phyloP scores from a whole-genome alignment of 768 basidiomycete species.

The Calocybe gangraenosa region DNA sequence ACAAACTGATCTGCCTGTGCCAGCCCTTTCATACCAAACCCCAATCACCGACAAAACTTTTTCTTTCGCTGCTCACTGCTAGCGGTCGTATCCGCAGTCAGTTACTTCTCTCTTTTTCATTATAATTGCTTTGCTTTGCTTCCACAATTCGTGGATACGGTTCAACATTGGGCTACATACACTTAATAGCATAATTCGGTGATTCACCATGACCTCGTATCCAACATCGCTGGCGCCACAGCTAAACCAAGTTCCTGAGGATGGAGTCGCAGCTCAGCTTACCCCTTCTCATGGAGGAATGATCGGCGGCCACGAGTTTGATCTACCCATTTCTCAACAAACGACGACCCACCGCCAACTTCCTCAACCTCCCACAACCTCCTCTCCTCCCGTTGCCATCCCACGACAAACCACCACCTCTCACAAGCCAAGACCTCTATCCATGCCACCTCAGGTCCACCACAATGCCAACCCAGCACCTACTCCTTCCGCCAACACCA shows the following conservation, averaged over 20 bases:
- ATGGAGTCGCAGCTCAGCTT: slow-evolving; percentile 24
- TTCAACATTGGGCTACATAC: too few species aligned
- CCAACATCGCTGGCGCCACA: slow-evolving; percentile 44
- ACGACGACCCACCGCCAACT: slow-evolving; percentile 19
- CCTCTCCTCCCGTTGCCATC: slow-evolving; percentile 4
- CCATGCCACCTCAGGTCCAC: slow-evolving; percentile 20
- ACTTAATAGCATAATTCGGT: background rate
- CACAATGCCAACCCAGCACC: background rate
- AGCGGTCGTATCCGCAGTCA: too few species aligned
- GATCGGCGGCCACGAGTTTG: slow-evolving; percentile 60
- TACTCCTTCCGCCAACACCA: background rate
- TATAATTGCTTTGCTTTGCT: too few species aligned
- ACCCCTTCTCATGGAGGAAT: slow-evolving; percentile 54
- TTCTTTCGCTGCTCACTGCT: too few species aligned
- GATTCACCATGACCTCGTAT: slow-evolving; percentile 37
- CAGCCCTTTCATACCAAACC: background rate
- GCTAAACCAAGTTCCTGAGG: slow-evolving; percentile 49
- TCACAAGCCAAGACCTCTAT: slow-evolving; percentile 14
- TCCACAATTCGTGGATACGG: too few species aligned
- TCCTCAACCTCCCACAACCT: slow-evolving; percentile 17
- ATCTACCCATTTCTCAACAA: slow-evolving; percentile 48
- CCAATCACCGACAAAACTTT: background rate
- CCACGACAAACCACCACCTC: background rate
- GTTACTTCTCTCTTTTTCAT: too few species aligned
- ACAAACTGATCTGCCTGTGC: background rate